Percentiles rank a stretch among this genome's conserved stretches.
Evolutionary conservation across 768 basidiomycete species (phyloP).

Genomic region (Mycena venus): DNA sequence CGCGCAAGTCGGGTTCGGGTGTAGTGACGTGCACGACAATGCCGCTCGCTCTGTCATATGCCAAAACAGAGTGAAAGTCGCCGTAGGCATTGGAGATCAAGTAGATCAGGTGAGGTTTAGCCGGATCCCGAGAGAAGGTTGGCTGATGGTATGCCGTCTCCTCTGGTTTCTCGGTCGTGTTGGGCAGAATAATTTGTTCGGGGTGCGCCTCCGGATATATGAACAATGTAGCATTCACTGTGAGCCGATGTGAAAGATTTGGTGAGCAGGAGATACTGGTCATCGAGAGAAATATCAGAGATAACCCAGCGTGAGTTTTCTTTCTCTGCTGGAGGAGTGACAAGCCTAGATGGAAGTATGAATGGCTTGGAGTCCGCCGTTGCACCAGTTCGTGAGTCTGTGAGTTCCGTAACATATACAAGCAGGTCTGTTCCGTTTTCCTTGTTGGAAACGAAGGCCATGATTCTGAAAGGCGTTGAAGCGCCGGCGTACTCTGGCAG

Average conservation of each 20-base stretch:
- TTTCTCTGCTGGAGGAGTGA: constrained; percentile 47
- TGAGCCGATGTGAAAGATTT: constrained; percentile 44
- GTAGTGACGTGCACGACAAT: constrained; percentile 54
- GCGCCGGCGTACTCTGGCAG: background rate
- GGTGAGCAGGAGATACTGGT: constrained; percentile 50
- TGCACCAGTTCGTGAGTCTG: constrained; percentile 47
- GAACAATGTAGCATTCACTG: constrained; percentile 47
- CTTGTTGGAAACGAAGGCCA: constrained; percentile 57
- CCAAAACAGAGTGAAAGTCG: constrained; percentile 52
- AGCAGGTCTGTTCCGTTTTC: constrained; percentile 54
- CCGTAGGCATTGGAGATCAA: constrained; percentile 53
- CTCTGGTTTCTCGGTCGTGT: constrained; percentile 45
- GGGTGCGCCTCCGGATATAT: constrained; percentile 47
- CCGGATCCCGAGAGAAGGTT: constrained; percentile 48
- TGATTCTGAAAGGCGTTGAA: constrained; percentile 39
- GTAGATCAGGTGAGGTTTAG: constrained; percentile 46
- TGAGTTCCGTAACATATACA: constrained; percentile 49
- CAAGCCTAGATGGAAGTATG: constrained; percentile 46
- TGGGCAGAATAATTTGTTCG: constrained; percentile 49
- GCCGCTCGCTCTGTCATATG: constrained; percentile 46
- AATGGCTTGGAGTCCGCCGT: constrained; percentile 43
- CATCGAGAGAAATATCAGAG: constrained; percentile 52
- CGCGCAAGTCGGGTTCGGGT: constrained; percentile 44
- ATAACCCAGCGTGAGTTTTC: constrained; percentile 49
- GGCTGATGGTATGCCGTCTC: constrained; percentile 35